Conservation (phyloP, 129 eudicot species). For the Smallanthus sonchifolius region DNA sequence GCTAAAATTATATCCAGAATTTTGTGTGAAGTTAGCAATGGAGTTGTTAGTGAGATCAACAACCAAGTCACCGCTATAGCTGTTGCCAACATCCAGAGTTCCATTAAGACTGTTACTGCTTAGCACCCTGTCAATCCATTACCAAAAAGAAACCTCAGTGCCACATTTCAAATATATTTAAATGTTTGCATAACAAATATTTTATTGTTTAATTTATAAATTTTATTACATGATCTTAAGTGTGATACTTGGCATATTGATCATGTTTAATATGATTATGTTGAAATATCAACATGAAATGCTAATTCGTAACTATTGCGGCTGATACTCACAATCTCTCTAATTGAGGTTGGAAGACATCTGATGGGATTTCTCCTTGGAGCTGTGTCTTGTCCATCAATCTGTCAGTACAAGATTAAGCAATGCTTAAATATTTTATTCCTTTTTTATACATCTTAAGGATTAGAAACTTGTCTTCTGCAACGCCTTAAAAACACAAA, state of each 20-base stretch:
- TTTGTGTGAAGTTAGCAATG: constrained; percentile 45
- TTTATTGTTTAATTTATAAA: not conserved
- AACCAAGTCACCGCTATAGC: constrained; percentile 43
- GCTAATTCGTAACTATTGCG: not conserved
- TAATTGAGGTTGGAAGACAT: constrained; percentile 56
- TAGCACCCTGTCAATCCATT: constrained; percentile 47
- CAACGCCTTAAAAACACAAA: not conserved
- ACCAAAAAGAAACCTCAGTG: not conserved
- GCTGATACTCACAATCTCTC: constrained; percentile 59
- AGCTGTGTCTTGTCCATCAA: constrained; percentile 57
- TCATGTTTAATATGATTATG: not conserved
- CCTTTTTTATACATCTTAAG: too few species aligned
- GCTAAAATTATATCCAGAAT: constrained; percentile 35
- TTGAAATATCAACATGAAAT: not conserved
- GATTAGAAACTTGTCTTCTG: not conserved
- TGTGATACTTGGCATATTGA: not conserved
- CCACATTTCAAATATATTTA: too few species aligned
- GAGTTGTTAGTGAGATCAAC: constrained; percentile 58
- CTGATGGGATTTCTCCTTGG: constrained; percentile 58
- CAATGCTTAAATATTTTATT: not conserved
- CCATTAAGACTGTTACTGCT: constrained; percentile 64
- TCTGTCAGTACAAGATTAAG: constrained; percentile 32
- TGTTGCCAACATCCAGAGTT: constrained; percentile 58
- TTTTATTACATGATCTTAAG: not conserved
- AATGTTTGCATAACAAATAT: too few species aligned